Evolutionary conservation across 306 rosid genomes (phyloP), one percentile per base, ranked within the genome.

Genomic region (Vigna angularis): DNA sequence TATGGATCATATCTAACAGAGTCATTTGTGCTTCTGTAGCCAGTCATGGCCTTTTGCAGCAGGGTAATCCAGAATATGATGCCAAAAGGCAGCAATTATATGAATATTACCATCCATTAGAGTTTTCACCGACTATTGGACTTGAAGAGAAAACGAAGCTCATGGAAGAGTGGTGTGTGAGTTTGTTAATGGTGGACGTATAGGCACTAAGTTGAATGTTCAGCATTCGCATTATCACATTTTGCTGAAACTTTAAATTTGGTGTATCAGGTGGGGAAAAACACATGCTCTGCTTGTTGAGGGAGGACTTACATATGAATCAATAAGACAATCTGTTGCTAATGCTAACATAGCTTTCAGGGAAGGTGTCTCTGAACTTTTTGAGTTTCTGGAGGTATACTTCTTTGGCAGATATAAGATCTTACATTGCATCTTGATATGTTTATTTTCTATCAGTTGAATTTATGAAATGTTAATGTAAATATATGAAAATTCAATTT

Each of bases 131-230:
- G 13, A 84, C 89, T 30, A 84, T 95, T 73, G 91, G 89, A 65
- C 64, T 86, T 26, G 89, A 92, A 76, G 95, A 92, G 86, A 95
- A 95, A 78, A 87, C 93, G 4, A 89, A 88, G 87, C 97, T 90
- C 82, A 94, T 94, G 98, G 95, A 92, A 87, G 97, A 92, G 81
- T 94, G 98, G 97, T 92, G 81, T 58, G 84, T 85, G 40, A 71
- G 26, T 80, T 86, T 36, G 56, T 34, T 30, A 53, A 62, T 72
- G 73, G 49, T 56, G 55, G 75, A 61, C 66, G 66, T 42, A 40
- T 57, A 65, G 45, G 73, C 50, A 48, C 68, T 61, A 47, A 59
- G 49, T 26, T 59, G 53, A 73, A 47, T 14, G 36, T 18, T 74
- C 58, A 18, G 17, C 66, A 20, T 58, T 61, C 34, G 48, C 15